Conservation (phyloP, 2,329 filamentous ascomycete species). For the Emergomyces orientalis region DNA sequence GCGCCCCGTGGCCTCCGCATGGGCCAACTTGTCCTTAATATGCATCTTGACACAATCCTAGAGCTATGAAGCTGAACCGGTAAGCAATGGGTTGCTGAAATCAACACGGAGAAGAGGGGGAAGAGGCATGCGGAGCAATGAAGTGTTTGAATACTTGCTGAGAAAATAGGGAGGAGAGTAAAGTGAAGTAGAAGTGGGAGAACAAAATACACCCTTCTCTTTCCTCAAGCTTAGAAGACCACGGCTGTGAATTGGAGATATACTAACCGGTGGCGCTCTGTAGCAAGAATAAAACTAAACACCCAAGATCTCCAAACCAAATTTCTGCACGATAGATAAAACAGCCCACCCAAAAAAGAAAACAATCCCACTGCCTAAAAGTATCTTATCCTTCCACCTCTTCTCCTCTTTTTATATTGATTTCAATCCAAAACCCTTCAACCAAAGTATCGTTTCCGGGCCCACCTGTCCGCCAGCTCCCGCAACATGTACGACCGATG, state of each 20-base stretch:
- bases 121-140: too few relatives aligned
- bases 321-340: background rate
- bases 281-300: background rate
- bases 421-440: slow-evolving; percentile 21
- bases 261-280: background rate
- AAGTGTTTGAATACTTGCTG: background rate
- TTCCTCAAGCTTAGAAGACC: background rate
- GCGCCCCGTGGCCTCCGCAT: slow-evolving; percentile 66
- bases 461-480: slow-evolving; percentile 43
- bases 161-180: background rate
- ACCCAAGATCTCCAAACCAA: background rate
- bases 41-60: slow-evolving; percentile 58
- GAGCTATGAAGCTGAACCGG: background rate
- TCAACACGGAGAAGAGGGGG: too few relatives aligned
- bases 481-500: slow-evolving; percentile 43
- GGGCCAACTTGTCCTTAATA: slow-evolving; percentile 81
- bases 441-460: slow-evolving; percentile 38
- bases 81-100: slow-evolving; percentile 6
- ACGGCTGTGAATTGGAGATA: background rate
- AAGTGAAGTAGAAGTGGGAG: background rate
- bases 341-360: background rate
- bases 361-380: slow-evolving; percentile 4
- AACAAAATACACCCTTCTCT: background rate
- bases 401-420: slow-evolving; percentile 9
- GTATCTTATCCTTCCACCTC: slow-evolving; percentile 18